These are phyloP conservation scores for Penicillium pulvis DNA, from an alignment of 495 filamentous ascomycete genomes.

Conservation along the genomic window DNA sequence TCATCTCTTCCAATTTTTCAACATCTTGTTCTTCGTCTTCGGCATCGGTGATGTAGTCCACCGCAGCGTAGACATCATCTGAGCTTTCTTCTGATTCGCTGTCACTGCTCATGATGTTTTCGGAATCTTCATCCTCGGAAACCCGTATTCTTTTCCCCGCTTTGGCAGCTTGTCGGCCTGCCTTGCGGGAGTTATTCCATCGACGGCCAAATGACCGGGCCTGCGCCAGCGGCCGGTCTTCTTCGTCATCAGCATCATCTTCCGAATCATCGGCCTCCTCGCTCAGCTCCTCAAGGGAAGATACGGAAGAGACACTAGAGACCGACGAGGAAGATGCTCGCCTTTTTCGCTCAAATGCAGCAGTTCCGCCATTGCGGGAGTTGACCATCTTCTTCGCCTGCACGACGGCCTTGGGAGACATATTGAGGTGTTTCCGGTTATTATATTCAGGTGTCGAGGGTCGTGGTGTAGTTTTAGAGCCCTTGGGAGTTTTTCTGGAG, in stretches of 20 bases:
- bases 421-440: constrained; percentile 19
- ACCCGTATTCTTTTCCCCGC: constrained; percentile 47
- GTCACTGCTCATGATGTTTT: constrained; percentile 38
- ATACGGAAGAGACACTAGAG: constrained; percentile 48
- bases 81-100: constrained; percentile 43
- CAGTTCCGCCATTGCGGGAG: constrained; percentile 21
- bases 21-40: constrained; percentile 77
- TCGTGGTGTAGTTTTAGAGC: constrained; percentile 27
- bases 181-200: constrained; percentile 43
- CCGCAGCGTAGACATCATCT: constrained; percentile 72
- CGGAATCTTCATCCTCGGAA: constrained; percentile 69
- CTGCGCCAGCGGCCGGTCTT: constrained; percentile 51
- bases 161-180: constrained; percentile 42
- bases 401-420: constrained; percentile 22
- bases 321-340: constrained; percentile 44
- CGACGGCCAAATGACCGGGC: constrained; percentile 55
- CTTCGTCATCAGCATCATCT: constrained; percentile 53
- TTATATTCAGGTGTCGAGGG: constrained; percentile 28
- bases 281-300: constrained; percentile 41
- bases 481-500: constrained; percentile 38
- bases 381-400: constrained; percentile 33
- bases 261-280: constrained; percentile 46
- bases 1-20: constrained; percentile 70
- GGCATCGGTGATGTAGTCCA: constrained; percentile 76
- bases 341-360: constrained; percentile 37